These are phyloP conservation scores for Mycena vulgaris DNA, from an alignment of 768 basidiomycete species.

Conservation along the genomic window DNA sequence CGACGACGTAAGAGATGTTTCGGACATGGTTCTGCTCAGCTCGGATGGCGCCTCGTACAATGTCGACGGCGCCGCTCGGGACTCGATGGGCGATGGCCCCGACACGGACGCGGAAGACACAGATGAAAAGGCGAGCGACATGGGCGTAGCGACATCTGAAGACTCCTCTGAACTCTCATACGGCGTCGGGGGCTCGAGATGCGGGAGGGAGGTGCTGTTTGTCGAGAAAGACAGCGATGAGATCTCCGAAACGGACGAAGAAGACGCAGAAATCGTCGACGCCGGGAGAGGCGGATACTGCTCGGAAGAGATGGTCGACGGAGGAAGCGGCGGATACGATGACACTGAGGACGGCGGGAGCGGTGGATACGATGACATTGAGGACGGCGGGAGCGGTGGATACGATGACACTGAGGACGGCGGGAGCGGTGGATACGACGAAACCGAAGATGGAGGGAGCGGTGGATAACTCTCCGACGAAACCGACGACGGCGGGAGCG, in stretches of 20 bases:
- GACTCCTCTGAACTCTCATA: conserved; percentile 32
- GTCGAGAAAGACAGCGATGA: conserved; percentile 31
- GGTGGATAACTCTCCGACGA: conserved; percentile 46
- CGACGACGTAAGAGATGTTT: conserved; percentile 31
- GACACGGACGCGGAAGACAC: conserved; percentile 45
- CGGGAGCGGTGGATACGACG: too few species aligned
- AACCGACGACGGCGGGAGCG: conserved; percentile 52
- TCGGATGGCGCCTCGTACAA: conserved; percentile 22
- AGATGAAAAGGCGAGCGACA: conserved; percentile 47
- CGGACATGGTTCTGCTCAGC: conserved; percentile 29
- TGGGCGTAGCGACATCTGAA: conserved; percentile 47
- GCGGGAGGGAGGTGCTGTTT: conserved; percentile 24
- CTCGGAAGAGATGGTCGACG: conserved; percentile 42
- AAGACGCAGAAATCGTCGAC: conserved; percentile 16
- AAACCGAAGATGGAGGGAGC: conserved; percentile 43
- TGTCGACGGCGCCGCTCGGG: conserved; percentile 19
- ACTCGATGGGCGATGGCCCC: conserved; percentile 51
- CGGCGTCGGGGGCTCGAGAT: conserved; percentile 31
- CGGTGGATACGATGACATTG: too few species aligned
- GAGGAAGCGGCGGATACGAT: conserved; percentile 38
- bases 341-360: conserved; percentile 56
- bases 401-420: too few species aligned
- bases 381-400: too few species aligned
- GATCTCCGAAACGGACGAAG: conserved; percentile 12
- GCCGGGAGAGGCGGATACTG: conserved; percentile 37